phyloP scores from a whole-genome alignment of 2,329 filamentous ascomycete species.

The Talaromyces sp. region DNA sequence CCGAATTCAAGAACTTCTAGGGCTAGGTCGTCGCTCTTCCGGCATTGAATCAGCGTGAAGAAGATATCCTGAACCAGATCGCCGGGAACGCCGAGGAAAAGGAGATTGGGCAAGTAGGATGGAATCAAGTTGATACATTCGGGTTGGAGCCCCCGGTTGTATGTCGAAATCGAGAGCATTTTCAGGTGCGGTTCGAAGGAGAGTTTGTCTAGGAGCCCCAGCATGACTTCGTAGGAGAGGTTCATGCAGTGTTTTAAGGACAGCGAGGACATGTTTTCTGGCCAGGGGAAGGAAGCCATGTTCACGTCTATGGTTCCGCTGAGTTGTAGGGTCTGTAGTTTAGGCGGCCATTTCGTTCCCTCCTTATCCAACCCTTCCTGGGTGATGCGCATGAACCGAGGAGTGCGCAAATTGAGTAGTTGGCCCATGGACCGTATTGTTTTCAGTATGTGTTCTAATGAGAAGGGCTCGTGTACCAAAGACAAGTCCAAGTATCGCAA shows the following conservation, averaged over 20 bases:
- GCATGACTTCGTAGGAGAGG: conserved; percentile 18
- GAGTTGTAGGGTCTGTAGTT: conserved; percentile 19
- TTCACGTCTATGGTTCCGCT: conserved; percentile 18
- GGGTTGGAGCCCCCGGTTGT: conserved; percentile 20
- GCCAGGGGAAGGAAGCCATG: conserved; percentile 23
- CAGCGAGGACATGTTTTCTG: conserved; percentile 20
- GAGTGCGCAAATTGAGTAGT: conserved; percentile 44
- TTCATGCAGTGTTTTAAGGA: conserved; percentile 20
- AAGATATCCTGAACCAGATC: conserved; percentile 22
- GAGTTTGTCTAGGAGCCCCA: conserved; percentile 19
- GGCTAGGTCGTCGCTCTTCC: conserved; percentile 11
- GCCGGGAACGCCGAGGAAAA: conserved; percentile 27
- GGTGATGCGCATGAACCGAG: conserved; percentile 22
- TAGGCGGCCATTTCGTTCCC: conserved; percentile 21
- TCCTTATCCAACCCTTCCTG: background rate
- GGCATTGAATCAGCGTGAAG: conserved; percentile 19
- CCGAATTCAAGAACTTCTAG: conserved; percentile 26
- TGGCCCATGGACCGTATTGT: conserved; percentile 43
- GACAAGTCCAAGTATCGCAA: conserved; percentile 49
- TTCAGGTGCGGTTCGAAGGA: conserved; percentile 17
- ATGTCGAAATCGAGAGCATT: conserved; percentile 20
- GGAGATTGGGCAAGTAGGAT: conserved; percentile 19
- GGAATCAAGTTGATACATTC: conserved; percentile 22
- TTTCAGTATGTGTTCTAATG: conserved; percentile 45
- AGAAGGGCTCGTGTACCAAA: conserved; percentile 47